Evolutionary conservation across 306 rosid genomes (phyloP).

Genomic region (Casuarina equisetifolia): DNA sequence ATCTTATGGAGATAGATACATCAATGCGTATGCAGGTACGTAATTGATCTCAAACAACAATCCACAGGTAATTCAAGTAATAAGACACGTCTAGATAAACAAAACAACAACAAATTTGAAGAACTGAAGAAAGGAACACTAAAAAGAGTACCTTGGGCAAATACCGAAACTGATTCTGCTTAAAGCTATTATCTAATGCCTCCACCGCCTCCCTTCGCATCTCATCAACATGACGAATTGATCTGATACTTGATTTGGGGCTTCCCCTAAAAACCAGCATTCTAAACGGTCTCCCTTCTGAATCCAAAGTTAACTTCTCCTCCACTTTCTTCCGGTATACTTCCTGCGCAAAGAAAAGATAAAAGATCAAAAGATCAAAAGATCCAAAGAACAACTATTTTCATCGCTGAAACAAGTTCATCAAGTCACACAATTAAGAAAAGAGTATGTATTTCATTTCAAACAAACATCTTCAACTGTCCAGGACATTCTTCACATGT

Average conservation of each 20-base stretch:
- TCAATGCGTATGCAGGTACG: no score
- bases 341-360: constrained; percentile 40
- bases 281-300: constrained; percentile 72
- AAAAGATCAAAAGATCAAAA: background rate
- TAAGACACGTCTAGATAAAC: no score
- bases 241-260: constrained; percentile 61
- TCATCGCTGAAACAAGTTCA: background rate
- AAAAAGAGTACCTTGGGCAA: constrained; percentile 55
- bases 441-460: background rate
- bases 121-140: background rate
- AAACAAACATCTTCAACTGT: background rate
- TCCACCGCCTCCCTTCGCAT: constrained; percentile 48
- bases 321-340: constrained; percentile 51
- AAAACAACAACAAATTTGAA: background rate
- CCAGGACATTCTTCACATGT: no score
- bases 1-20: no score
- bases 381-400: background rate
- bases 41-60: no score
- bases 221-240: constrained; percentile 58
- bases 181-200: constrained; percentile 32
- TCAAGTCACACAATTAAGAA: background rate
- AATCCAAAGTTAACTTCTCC: constrained; percentile 56
- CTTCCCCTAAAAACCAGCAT: constrained; percentile 85
- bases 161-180: constrained; percentile 32
- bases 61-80: no score